Evolutionary conservation across 2,329 filamentous ascomycete species (phyloP), one percentile per base, ranked within the genome.

Genomic region (Hymenoscyphus fructigenus): DNA sequence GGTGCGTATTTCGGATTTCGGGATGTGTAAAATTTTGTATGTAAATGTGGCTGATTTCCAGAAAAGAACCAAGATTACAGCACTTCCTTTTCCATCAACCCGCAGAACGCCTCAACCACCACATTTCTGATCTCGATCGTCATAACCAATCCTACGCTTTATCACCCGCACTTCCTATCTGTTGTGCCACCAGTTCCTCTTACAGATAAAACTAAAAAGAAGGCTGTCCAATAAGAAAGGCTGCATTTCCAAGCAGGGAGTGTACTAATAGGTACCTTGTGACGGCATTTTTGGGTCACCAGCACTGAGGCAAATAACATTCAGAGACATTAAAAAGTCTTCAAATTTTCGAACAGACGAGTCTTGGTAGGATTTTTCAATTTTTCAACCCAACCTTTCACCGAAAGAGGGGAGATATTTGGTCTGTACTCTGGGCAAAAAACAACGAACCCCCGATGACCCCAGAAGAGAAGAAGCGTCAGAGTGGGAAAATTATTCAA

Each of bases 191-290:
- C 20, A 50, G 17, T 50, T 50, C n/a, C 7, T 50, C n/a, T 7
- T 50, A 26, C n/a, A 50, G 44, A 20, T 50, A 23, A 50, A 36
- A 10, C 44, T 6, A 50, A 50, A 23, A 50, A 50, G 44, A 50
- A 50, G 28, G 15, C 47, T 41, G 36, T 56, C 64, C 64, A 63
- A 66, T 66, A 58, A 47, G 56, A 60, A 5, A 5, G 14, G 36
- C 12, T 29, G 29, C 7, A 66, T 64, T 66, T 66, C 26, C 44
- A 62, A 66, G 58, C 65, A 41, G 28, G 7, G 44, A 50, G n/a
- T 50, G 20, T 10, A 50, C 44, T 50, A 50, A 50, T 15, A 47
- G 26, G 38, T 58, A 59, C n/a, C 38, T n/a, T 47, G 44, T 47
- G 44, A 47, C 44, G 44, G 44, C 44, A 47, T 47, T 50, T 50